A percentile compares a stretch with the other conserved stretches of the same genome.
These are phyloP conservation scores for Gomphus sp. DNA, from an alignment of 1,284 basidiomycete species.

Conservation along the genomic window DNA sequence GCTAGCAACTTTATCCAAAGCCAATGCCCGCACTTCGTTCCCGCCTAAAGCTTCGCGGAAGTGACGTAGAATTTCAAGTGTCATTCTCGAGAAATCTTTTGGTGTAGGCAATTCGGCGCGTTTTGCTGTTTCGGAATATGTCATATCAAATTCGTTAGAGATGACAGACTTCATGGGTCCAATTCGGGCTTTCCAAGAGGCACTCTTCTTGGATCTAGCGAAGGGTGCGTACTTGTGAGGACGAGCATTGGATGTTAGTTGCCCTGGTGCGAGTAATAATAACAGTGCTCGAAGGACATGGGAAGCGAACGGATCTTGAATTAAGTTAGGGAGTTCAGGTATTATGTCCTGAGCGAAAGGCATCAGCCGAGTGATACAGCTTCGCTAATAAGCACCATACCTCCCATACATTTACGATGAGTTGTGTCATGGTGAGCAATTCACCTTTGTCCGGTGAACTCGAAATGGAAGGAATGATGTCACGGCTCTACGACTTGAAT, in stretches of 20 bases:
- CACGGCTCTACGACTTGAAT: conserved; percentile 38
- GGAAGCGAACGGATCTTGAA: conserved; percentile 81
- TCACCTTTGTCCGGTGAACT: conserved; percentile 47
- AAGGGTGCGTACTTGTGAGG: conserved; percentile 26
- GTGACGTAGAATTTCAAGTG: conserved; percentile 43
- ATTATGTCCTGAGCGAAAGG: conserved; percentile 50
- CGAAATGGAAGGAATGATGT: conserved; percentile 46
- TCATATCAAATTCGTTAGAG: conserved; percentile 18
- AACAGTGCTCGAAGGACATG: conserved; percentile 80
- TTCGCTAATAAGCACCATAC: conserved; percentile 27
- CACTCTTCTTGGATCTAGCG: conserved; percentile 70
- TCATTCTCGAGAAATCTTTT: conserved; percentile 38
- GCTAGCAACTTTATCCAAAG: conserved; percentile 73
- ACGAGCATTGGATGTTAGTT: conserved; percentile 24
- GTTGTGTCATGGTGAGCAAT: conserved; percentile 62
- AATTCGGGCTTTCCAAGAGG: conserved; percentile 65
- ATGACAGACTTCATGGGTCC: conserved; percentile 71
- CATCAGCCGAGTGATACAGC: not conserved
- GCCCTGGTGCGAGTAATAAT: conserved; percentile 57
- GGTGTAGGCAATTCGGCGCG: conserved; percentile 28
- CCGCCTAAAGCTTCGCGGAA: conserved; percentile 47
- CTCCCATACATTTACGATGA: conserved; percentile 57
- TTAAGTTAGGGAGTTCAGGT: conserved; percentile 49
- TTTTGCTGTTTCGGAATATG: conserved; percentile 14
- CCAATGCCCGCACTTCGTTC: conserved; percentile 77